Evolutionary conservation across 192 early-diverging fungal genomes (phyloP).

Genomic region (Dissophora ornata): DNA sequence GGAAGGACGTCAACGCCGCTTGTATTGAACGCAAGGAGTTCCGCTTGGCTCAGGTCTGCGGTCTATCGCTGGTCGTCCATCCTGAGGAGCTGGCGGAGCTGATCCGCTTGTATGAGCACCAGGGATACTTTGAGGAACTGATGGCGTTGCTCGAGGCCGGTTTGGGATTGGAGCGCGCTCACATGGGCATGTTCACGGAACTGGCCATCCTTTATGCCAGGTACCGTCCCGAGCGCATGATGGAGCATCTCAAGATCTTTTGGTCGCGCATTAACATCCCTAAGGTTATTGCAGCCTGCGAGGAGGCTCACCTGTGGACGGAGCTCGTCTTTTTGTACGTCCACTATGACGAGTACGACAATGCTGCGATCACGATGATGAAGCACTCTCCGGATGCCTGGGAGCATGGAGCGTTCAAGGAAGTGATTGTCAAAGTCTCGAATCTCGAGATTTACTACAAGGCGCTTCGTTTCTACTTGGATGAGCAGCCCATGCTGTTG

Average conservation of each 20-base stretch:
- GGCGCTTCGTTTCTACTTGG: conserved; percentile 94
- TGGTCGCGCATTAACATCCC: conserved; percentile 99
- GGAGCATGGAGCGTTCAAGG: conserved; percentile 98
- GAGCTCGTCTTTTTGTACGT: conserved; percentile 98
- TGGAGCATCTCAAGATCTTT: conserved; percentile 98
- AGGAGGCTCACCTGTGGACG: conserved; percentile 95
- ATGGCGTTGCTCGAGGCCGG: conserved; percentile 93
- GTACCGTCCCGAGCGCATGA: conserved; percentile 93
- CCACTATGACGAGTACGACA: conserved; percentile 99
- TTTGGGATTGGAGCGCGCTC: conserved; percentile 96
- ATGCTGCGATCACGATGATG: conserved; percentile 96
- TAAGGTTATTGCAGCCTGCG: conserved; percentile 97
- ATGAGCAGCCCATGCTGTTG: conserved; percentile 94
- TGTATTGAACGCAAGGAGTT: conserved; percentile 97
- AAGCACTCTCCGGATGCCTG: conserved; percentile 94
- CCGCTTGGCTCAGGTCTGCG: conserved; percentile 98
- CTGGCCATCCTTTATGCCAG: conserved; percentile 97
- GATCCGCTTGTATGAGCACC: conserved; percentile 86
- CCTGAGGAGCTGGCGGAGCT: conserved; percentile 96
- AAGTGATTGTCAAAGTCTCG: conserved; percentile 95
- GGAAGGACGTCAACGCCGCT: conserved; percentile 99
- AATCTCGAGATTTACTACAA: conserved; percentile 99
- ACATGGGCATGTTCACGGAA: conserved; percentile 99
- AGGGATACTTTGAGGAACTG: conserved; percentile 92
- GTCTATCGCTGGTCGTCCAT: conserved; percentile 94